Conservation (phyloP, 306 rosid species). For the Prinsepia uniflora region DNA sequence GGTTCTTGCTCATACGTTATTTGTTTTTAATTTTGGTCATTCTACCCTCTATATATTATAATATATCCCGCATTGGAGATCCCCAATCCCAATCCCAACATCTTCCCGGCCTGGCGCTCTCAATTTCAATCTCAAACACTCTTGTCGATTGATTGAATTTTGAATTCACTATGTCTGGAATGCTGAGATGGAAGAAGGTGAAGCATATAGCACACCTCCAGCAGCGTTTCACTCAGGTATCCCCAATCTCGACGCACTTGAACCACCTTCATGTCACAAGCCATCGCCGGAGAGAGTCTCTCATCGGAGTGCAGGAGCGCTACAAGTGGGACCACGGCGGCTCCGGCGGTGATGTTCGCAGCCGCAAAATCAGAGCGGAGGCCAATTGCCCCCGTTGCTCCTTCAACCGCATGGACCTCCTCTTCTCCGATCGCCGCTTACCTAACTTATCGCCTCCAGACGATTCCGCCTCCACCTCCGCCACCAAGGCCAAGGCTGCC, state of each 20-base stretch:
- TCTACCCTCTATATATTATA: too few relatives aligned
- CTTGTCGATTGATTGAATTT: too few relatives aligned
- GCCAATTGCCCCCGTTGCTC: slow-evolving; percentile 89
- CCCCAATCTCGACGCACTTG: slow-evolving; percentile 51
- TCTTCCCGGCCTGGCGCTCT: too few relatives aligned
- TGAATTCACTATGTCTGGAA: slow-evolving; percentile 31
- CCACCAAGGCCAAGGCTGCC: not conserved
- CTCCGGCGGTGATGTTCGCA: slow-evolving; percentile 46
- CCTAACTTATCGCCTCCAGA: slow-evolving; percentile 35
- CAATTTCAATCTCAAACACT: too few relatives aligned
- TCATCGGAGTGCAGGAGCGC: slow-evolving; percentile 67
- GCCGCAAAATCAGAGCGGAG: slow-evolving; percentile 80
- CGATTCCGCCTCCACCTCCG: not conserved
- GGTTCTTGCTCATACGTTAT: too few relatives aligned
- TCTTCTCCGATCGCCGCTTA: slow-evolving; percentile 57
- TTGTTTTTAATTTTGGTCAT: too few relatives aligned
- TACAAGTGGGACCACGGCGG: slow-evolving; percentile 97
- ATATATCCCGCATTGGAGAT: too few relatives aligned
- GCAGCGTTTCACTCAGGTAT: slow-evolving; percentile 37
- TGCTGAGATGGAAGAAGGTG: slow-evolving; percentile 63
- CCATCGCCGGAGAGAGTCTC: slow-evolving; percentile 49
- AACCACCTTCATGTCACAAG: slow-evolving; percentile 37
- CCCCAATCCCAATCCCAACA: too few relatives aligned
- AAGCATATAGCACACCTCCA: slow-evolving; percentile 38
- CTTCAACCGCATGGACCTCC: slow-evolving; percentile 58